These are phyloP conservation scores for Tricholoma sp. DNA, from an alignment of 768 basidiomycete species.

Conservation along the genomic window DNA sequence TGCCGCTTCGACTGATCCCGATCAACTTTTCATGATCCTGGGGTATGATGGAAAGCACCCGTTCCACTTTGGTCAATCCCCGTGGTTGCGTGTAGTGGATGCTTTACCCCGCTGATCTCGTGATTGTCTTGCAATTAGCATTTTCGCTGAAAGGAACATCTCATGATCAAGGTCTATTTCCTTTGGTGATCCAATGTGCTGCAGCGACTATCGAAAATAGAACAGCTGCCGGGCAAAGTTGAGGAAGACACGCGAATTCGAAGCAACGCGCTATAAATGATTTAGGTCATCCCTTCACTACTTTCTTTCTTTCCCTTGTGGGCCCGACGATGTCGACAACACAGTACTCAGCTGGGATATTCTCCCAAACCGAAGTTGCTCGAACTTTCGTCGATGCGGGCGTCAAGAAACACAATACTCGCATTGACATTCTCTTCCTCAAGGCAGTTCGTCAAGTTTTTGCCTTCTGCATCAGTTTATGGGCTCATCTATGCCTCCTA, in stretches of 20 bases:
- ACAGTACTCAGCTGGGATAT: background rate
- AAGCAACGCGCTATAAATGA: background rate
- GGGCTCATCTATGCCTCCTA: background rate
- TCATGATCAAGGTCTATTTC: background rate
- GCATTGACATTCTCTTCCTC: conserved; percentile 54
- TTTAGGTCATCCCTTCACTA: too few relatives aligned
- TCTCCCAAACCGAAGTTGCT: conserved; percentile 57
- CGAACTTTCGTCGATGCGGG: conserved; percentile 50
- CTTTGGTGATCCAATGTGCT: background rate
- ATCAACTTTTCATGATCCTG: too few relatives aligned
- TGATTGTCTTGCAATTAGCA: too few relatives aligned
- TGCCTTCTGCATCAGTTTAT: background rate
- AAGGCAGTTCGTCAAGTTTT: conserved; percentile 54
- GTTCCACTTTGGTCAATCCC: too few relatives aligned
- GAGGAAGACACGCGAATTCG: background rate
- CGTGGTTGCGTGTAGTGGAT: too few relatives aligned
- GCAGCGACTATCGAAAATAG: background rate
- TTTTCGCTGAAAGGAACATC: background rate
- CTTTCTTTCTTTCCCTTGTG: background rate
- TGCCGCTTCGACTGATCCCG: too few relatives aligned
- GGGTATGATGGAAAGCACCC: too few relatives aligned
- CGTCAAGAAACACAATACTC: conserved; percentile 59
- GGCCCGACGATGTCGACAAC: background rate
- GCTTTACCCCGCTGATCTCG: too few relatives aligned
- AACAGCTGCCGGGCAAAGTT: background rate